Base-by-base conservation (phyloP, 129 eudicot species). In the Saposhnikovia divaricata region DNA sequence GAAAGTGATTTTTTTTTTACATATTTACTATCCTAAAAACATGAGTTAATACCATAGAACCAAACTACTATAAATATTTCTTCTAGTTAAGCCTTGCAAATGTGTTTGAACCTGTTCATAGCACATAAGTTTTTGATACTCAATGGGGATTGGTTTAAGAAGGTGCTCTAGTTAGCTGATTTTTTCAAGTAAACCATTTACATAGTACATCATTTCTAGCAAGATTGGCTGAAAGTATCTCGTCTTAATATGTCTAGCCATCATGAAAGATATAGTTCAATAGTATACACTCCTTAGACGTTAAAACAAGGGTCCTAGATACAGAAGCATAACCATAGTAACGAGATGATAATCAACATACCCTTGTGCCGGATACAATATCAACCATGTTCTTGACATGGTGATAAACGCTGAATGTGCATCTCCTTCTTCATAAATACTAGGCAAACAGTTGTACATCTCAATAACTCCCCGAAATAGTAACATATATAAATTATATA, bases 311-410 rank as follows among this genome's bases (percentile, higher is more conserved):
- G 48, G 14, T 10, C 59, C 40, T 61, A 40, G 9, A n/a, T 25
- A 16, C 1, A 15, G 21, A 53, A 53, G 10, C 21, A 53, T 19
- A 6, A 53, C 25, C 63, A 19, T 53, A 19, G 25, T 53, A 48
- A 61, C 1, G 31, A 57, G 23, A 39, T 61, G 79, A 31, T 12
- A 66, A 51, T 69, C 61, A 48, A 46, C 81, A 79, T 93, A 93
- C 99, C 89, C 93, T 88, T 59, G 97, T 96, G 55, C 97, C 97
- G 1, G 1, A 31, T 31, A 31, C 34, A 31, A 6, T 88, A 85
- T 96, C 99, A 45, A 96, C 95, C 15, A 97, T 97, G 21, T 92
- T 92, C 83, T 96, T 96, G 70, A 97, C 99, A 88, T 96, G 97
- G 80, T 96, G 86, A 96, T 92, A 76, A 96, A 91, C 45, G n/a